Conservation (phyloP, 73 alveolate species). For the Durusdinium trenchii region DNA sequence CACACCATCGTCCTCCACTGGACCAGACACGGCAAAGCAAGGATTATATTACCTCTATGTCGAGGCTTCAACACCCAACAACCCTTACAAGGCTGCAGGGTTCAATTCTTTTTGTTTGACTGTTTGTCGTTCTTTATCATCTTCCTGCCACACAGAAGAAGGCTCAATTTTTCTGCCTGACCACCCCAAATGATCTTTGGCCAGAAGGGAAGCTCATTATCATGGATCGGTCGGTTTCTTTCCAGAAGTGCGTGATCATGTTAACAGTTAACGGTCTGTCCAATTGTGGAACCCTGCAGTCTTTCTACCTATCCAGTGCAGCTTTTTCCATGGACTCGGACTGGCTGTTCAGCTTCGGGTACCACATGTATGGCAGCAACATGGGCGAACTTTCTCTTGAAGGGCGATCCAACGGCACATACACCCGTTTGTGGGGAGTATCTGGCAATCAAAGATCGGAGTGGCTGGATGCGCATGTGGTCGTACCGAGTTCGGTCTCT, state of each 20-base stretch:
- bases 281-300: background rate
- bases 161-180: too few relatives aligned
- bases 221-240: too few relatives aligned
- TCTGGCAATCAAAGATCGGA: background rate
- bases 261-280: background rate
- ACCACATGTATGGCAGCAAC: background rate
- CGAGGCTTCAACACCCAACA: background rate
- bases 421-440: background rate
- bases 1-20: background rate
- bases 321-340: background rate
- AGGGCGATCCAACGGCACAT: background rate
- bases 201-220: too few relatives aligned
- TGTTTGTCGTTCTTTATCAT: too few relatives aligned
- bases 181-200: too few relatives aligned
- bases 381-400: slow-evolving; percentile 1
- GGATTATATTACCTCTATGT: background rate
- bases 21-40: background rate
- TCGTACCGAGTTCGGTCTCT: background rate
- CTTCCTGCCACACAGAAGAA: too few relatives aligned
- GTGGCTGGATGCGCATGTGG: background rate
- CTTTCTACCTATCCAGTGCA: background rate
- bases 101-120: too few relatives aligned
- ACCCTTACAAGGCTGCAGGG: background rate
- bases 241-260: background rate
- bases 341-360: background rate